Evolutionary conservation across 1,284 basidiomycete genomes (phyloP), one percentile per base, ranked within the genome.

Genomic region (Boletus mariae): DNA sequence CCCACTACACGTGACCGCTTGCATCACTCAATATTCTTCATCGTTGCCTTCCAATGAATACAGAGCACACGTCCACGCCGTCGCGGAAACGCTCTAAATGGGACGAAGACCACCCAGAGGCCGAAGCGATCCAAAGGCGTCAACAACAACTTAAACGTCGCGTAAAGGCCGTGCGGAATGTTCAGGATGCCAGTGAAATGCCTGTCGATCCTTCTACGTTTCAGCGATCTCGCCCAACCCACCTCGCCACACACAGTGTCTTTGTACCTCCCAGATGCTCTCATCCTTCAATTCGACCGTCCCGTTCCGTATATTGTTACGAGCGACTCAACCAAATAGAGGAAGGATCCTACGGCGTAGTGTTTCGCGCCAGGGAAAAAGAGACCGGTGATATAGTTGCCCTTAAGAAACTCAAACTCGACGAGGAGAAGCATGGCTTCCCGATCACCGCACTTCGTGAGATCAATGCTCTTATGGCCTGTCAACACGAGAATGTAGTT

Each of bases 311-410:
- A 4, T 95, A 94, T 72, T 86, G 80, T 65, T 97, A 96, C 70
- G 94, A 97, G 64, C 78, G 92, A 12, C 78, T 99, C 37, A 99
- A 99, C 71, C 93, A 98, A 63, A 99, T 99, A 64, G 97, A 99
- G 73, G 97, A 99, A 74, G 97, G 97, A 1, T 95, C 95, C 0
- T 99, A 99, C 66, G 97, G 97, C 15, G 85, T 99, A 42, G 97
- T 99, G 12, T 99, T 94, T 63, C 87, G 97, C 20, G 97, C 97
- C 7, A 80, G 85, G 58, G 94, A 98, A 73, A 96, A 93, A 68
- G 80, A 91, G 64, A 94, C 94, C 0, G 92, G 93, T 7, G 93
- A 95, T 57, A 90, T 97, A 32, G 97, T 99, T 12, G 97, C 97
- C 9, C 73, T 99, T 57, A 99, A 99, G 75, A 98, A 97, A 73